Evolutionary conservation across 2,329 filamentous ascomycete species (phyloP).

Genomic region (Curvularia lunata): DNA sequence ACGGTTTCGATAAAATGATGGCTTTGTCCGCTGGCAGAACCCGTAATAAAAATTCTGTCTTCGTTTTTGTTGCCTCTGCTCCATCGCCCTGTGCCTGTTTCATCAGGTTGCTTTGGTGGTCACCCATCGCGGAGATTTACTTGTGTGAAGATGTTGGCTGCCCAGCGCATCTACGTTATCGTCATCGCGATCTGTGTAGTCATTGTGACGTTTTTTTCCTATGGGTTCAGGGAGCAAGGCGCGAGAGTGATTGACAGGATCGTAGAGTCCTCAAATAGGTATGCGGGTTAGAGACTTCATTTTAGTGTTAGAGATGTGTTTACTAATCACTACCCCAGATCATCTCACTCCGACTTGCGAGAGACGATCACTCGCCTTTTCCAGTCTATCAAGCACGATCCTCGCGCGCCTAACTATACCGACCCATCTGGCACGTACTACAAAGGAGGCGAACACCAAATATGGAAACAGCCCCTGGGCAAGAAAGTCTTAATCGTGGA

Average conservation of each 20-base stretch:
- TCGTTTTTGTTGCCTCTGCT: background rate
- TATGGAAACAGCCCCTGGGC: constrained; percentile 34
- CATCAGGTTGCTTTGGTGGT: background rate
- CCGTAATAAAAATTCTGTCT: background rate
- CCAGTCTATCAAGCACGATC: constrained; percentile 24
- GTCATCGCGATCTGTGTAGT: constrained; percentile 22
- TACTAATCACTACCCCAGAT: constrained; percentile 7
- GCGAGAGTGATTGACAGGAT: constrained; percentile 7
- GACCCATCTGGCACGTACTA: constrained; percentile 23
- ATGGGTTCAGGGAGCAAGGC: constrained; percentile 17
- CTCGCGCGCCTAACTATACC: constrained; percentile 13
- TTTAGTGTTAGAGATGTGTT: background rate
- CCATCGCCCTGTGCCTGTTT: background rate
- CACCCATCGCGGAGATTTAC: background rate
- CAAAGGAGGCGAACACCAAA: constrained; percentile 9
- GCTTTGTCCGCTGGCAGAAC: background rate
- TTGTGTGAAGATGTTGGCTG: constrained; percentile 22
- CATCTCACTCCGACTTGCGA: constrained; percentile 15
- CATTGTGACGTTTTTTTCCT: constrained; percentile 16
- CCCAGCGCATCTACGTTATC: constrained; percentile 21
- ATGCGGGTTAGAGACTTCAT: background rate
- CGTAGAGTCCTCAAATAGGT: constrained; percentile 19
- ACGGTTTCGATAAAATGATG: background rate
- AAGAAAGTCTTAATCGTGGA: constrained; percentile 40
- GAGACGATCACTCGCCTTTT: constrained; percentile 27